Evolutionary conservation across 2,329 filamentous ascomycete species (phyloP).

Genomic region (Pseudogymnoascus sp.): DNA sequence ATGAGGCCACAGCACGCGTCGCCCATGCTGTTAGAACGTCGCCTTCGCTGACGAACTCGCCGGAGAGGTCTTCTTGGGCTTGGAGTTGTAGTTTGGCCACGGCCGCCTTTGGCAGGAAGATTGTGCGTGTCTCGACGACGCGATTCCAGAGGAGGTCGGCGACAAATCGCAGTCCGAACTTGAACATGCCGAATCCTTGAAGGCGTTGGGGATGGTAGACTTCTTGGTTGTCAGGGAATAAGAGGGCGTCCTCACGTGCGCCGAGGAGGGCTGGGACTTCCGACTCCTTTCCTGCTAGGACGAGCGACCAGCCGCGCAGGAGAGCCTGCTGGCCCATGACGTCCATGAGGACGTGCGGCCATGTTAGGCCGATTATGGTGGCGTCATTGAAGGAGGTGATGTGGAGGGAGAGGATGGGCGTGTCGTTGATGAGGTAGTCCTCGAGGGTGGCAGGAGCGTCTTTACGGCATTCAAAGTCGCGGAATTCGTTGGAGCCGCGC

Average conservation of each 20-base stretch:
- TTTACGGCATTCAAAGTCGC: slow-evolving; percentile 20
- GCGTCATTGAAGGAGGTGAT: slow-evolving; percentile 43
- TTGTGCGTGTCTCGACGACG: slow-evolving; percentile 29
- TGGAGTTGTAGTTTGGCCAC: slow-evolving; percentile 27
- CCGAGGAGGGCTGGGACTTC: slow-evolving; percentile 34
- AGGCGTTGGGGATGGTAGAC: slow-evolving; percentile 25
- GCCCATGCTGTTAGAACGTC: slow-evolving; percentile 40
- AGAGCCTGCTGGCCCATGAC: slow-evolving; percentile 37
- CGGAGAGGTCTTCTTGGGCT: slow-evolving; percentile 27
- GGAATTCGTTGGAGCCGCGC: slow-evolving; percentile 24
- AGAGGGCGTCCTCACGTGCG: slow-evolving; percentile 32
- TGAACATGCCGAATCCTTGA: slow-evolving; percentile 23
- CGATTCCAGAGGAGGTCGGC: slow-evolving; percentile 30
- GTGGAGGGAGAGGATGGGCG: slow-evolving; percentile 41
- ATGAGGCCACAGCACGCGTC: slow-evolving; percentile 24
- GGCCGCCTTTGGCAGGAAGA: slow-evolving; percentile 34
- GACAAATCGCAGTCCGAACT: slow-evolving; percentile 31
- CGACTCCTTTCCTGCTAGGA: slow-evolving; percentile 36
- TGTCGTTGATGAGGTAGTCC: slow-evolving; percentile 37
- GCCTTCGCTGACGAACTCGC: slow-evolving; percentile 37
- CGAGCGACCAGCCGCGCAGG: slow-evolving; percentile 39
- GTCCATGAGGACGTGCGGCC: slow-evolving; percentile 43
- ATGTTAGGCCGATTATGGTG: slow-evolving; percentile 41
- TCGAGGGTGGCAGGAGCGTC: slow-evolving; percentile 28
- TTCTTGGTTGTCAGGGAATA: slow-evolving; percentile 23